Conservation (phyloP, 495 filamentous ascomycete species). For the Viridothelium virens region DNA sequence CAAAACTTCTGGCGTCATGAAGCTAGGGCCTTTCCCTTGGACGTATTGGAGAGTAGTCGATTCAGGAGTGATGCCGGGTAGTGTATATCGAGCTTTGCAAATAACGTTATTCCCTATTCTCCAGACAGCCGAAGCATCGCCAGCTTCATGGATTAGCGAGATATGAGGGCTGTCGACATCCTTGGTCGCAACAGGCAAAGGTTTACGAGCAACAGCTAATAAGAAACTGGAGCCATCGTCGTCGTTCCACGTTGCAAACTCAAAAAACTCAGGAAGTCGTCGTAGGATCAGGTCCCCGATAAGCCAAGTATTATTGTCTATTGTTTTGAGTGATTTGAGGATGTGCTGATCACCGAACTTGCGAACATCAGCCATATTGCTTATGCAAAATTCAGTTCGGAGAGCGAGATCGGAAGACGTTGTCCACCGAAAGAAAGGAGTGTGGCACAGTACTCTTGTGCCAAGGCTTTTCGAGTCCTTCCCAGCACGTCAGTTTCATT, state of each 20-base stretch:
- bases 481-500: too few species aligned
- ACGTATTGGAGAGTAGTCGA: background rate
- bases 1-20: background rate
- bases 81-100: constrained; percentile 19
- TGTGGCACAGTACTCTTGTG: too few species aligned
- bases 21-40: background rate
- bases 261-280: background rate
- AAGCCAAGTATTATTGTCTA: background rate
- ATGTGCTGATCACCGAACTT: background rate
- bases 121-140: constrained; percentile 24
- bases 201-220: background rate
- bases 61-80: background rate
- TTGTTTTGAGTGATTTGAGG: background rate
- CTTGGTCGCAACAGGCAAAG: background rate
- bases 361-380: background rate
- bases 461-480: too few species aligned
- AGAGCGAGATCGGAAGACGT: too few species aligned
- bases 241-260: background rate
- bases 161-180: constrained; percentile 22
- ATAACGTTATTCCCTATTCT: constrained; percentile 21
- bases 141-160: constrained; percentile 22
- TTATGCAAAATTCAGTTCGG: background rate
- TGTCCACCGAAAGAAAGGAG: too few species aligned
- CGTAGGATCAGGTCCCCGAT: background rate
- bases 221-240: background rate